A percentile compares a stretch with the other conserved stretches of the same genome.
phyloP scores from a whole-genome alignment of 202 grass and related monocot species.

The Tripidium arundinaceum region DNA sequence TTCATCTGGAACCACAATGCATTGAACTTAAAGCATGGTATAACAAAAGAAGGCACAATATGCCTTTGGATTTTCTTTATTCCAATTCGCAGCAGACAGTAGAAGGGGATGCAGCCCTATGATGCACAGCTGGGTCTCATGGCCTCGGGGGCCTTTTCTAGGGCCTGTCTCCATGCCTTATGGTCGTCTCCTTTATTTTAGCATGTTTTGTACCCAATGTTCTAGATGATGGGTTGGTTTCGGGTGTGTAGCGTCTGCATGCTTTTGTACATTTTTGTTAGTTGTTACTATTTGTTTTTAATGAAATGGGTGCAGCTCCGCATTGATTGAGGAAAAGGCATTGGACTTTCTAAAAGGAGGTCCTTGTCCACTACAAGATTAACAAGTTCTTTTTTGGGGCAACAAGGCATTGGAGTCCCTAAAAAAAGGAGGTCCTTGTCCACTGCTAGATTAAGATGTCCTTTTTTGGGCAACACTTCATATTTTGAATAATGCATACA shows the following conservation, averaged over 20 bases:
- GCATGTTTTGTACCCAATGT: background rate
- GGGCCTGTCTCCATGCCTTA: background rate
- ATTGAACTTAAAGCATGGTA: background rate
- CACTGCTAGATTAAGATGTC: constrained; percentile 1
- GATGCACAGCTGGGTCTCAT: background rate
- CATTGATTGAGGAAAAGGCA: background rate
- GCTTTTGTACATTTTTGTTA: background rate
- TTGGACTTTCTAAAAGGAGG: background rate
- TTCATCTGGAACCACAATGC: background rate
- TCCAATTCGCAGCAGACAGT: background rate
- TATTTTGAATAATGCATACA: constrained; percentile 2
- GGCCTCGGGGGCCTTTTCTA: background rate
- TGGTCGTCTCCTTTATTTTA: background rate
- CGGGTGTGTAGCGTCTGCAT: background rate
- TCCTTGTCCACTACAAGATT: background rate
- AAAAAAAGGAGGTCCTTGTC: background rate
- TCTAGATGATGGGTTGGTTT: background rate
- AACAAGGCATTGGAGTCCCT: background rate
- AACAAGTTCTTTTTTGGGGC: background rate
- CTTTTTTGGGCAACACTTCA: background rate
- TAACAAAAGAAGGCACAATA: background rate
- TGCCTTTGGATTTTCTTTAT: background rate
- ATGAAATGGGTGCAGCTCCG: background rate
- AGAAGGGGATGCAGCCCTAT: background rate
- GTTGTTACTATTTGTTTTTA: background rate